These are phyloP conservation scores for Pleurotus pulmonarius DNA, from an alignment of 768 basidiomycete species.

Conservation along the genomic window DNA sequence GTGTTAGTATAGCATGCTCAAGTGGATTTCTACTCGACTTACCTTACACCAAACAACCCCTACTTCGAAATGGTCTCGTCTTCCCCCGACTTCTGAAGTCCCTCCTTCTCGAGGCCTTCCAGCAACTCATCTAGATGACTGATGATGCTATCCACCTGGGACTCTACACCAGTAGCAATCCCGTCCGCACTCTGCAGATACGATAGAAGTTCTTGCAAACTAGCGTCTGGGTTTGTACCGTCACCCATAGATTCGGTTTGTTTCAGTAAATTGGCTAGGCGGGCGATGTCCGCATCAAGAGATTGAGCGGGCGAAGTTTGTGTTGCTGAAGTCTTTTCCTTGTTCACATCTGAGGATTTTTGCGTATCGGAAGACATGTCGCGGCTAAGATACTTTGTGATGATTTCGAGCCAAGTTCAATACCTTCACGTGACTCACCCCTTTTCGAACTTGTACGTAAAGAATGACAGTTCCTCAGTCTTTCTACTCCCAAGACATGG, in stretches of 20 bases:
- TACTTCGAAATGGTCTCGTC: neutral
- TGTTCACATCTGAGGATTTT: no score
- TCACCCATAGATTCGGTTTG: conserved; percentile 16
- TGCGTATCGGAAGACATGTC: no score
- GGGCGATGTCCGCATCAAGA: conserved; percentile 33
- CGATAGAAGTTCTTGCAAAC: conserved; percentile 39
- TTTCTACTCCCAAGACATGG: no score
- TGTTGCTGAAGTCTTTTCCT: no score
- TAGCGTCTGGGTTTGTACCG: neutral
- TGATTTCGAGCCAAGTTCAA: no score
- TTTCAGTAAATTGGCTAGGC: conserved; percentile 27
- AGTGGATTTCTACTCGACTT: no score
- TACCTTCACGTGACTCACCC: no score
- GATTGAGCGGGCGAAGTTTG: conserved; percentile 3
- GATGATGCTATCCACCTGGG: conserved; percentile 57
- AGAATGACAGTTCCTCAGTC: no score
- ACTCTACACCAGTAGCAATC: conserved; percentile 60
- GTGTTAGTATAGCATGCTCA: no score
- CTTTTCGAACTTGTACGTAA: no score
- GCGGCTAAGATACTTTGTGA: no score
- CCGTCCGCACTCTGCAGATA: conserved; percentile 55
- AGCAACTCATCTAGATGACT: conserved; percentile 55
- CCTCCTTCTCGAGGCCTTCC: conserved; percentile 31
- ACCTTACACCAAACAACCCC: no score
- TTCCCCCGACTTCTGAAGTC: neutral